These are phyloP conservation scores for Hypocreales sp. DNA, from an alignment of 2,329 filamentous ascomycete species.

Conservation along the genomic window DNA sequence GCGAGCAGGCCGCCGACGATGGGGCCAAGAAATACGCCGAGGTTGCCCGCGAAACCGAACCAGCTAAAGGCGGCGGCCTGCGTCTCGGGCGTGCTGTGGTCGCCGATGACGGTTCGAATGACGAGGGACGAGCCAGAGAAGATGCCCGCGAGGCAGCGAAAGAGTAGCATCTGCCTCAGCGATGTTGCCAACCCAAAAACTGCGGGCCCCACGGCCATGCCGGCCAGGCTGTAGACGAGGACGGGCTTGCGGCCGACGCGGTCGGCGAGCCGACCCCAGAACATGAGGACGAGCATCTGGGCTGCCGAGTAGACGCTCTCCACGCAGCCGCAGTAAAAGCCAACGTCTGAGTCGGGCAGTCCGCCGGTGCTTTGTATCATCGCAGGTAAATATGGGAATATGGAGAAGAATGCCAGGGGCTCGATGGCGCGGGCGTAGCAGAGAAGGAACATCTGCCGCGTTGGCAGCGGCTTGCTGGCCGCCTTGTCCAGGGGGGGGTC, in stretches of 20 bases:
- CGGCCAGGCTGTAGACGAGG: constrained; percentile 49
- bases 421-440: constrained; percentile 61
- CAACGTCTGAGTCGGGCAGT: constrained; percentile 49
- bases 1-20: constrained; percentile 54
- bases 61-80: constrained; percentile 62
- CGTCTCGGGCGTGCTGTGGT: constrained; percentile 52
- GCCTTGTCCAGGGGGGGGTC: too few relatives aligned
- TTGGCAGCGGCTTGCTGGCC: constrained; percentile 40
- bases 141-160: constrained; percentile 54
- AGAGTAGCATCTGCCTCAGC: constrained; percentile 61
- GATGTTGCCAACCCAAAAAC: constrained; percentile 53
- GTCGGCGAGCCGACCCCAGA: constrained; percentile 51
- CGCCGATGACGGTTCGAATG: constrained; percentile 61
- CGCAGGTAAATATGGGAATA: constrained; percentile 66
- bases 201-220: constrained; percentile 42
- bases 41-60: constrained; percentile 60
- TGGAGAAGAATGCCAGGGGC: constrained; percentile 69
- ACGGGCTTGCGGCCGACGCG: constrained; percentile 57
- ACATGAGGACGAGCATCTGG: constrained; percentile 64
- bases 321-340: constrained; percentile 68
- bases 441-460: constrained; percentile 52
- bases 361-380: constrained; percentile 57
- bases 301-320: constrained; percentile 58
- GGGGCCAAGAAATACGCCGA: constrained; percentile 61
- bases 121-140: constrained; percentile 63